These are phyloP conservation scores for Blastobotrys malaysiensis DNA, from an alignment of 1,139 yeast species.

Conservation along the genomic window DNA sequence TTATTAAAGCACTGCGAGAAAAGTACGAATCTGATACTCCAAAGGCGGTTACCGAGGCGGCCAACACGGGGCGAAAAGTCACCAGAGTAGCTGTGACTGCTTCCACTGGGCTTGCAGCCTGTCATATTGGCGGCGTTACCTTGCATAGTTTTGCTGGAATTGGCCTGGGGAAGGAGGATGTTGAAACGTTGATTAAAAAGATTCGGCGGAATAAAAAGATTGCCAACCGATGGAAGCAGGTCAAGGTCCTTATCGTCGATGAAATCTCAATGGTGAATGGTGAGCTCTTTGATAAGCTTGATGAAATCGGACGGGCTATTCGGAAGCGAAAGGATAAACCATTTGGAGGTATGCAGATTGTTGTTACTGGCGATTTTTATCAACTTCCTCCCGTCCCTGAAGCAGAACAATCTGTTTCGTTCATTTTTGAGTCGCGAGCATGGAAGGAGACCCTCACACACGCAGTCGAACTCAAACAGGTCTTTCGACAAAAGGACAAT, in stretches of 20 bases:
- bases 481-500: conserved; percentile 90
- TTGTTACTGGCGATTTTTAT: conserved; percentile 79
- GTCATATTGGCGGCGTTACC: conserved; percentile 82
- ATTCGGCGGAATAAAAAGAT: conserved; percentile 42
- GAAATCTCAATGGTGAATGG: conserved; percentile 85
- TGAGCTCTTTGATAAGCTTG: conserved; percentile 56
- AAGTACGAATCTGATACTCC: conserved; percentile 19
- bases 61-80: conserved; percentile 8
- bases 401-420: conserved; percentile 37
- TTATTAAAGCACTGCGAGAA: conserved; percentile 58
- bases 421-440: conserved; percentile 71
- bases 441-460: conserved; percentile 65
- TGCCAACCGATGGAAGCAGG: conserved; percentile 52
- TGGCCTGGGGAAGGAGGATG: conserved; percentile 62
- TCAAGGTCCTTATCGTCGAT: conserved; percentile 65
- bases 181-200: conserved; percentile 40
- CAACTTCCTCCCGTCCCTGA: conserved; percentile 73
- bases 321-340: conserved; percentile 30
- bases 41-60: conserved; percentile 10
- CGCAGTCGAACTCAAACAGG: conserved; percentile 67
- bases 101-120: conserved; percentile 89
- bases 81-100: conserved; percentile 73
- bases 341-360: conserved; percentile 79
- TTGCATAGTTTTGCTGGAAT: conserved; percentile 74
- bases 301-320: conserved; percentile 48